Base-by-base conservation (phyloP, 768 basidiomycete genomes). In the Boletellus ananas region DNA sequence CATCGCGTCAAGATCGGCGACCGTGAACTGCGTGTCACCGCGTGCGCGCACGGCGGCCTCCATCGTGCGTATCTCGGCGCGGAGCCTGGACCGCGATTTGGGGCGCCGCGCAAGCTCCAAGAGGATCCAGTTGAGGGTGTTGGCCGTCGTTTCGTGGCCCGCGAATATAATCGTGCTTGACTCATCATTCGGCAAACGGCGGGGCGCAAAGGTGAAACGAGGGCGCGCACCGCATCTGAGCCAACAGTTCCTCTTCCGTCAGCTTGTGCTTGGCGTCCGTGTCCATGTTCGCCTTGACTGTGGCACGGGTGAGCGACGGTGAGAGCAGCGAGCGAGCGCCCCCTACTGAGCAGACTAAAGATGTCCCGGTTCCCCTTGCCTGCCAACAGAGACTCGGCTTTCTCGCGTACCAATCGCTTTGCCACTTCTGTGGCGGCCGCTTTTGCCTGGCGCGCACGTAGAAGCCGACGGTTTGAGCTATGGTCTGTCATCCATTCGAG, bases 21-120 rank as follows among this genome's bases (percentile, higher is more conserved):
- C 8, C 4, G 44, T 46, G 9, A 51, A 46, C 11, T 50, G 37
- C n/a, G 49, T 35, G 25, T 50, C 35, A 6, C 46, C 43, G 29
- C 35, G 53, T 25, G 49, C 44, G 8, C 16, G 39, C 9, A 51
- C 21, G 25, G 39, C 12, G n/a, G 38, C 34, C 18, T 45, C 50
- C 6, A 17, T 46, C 25, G n/a, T 8, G 7, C 40, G 43, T 23
- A 61, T 61, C 41, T 62, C 62, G 0, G 21, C 68, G 12, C 90
- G 79, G 18, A 91, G 77, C 50, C 72, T 76, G 3, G 68, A 65
- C 60, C 91, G 89, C 3, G 81, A 63, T 18, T 79, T 70, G 0
- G 78, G 81, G 51, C 81, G 69, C 35, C 72, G 75, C 2, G 83
- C 77, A 6, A 92, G 73, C 56, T 84, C 81, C 46, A 84, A 71